Evolutionary conservation across 345 rosid genomes (phyloP).

Genomic region (Combretum micranthum): DNA sequence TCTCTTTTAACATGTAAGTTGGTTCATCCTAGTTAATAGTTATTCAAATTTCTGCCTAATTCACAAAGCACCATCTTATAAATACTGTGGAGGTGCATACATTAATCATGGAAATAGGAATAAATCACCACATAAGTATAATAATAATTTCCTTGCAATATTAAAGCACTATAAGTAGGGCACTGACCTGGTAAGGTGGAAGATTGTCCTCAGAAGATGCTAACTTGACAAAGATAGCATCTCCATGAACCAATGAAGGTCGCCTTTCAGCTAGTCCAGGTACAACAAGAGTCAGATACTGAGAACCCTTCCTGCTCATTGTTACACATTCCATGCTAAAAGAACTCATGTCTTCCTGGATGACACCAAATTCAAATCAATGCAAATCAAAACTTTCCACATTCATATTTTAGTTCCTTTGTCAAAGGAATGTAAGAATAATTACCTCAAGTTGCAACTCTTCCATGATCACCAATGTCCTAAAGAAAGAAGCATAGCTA

Average conservation of each 20-base stretch:
- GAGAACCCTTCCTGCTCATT: slow-evolving; percentile 47
- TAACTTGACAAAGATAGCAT: slow-evolving; percentile 44
- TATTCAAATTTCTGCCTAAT: too few species aligned
- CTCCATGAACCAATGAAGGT: slow-evolving; percentile 87
- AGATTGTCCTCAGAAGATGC: slow-evolving; percentile 19
- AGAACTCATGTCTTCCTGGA: slow-evolving; percentile 73
- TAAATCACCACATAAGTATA: too few species aligned
- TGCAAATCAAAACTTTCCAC: background rate
- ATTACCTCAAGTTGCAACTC: slow-evolving; percentile 80
- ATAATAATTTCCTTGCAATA: background rate
- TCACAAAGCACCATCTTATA: too few species aligned
- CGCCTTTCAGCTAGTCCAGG: slow-evolving; percentile 93
- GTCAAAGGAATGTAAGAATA: slow-evolving; percentile 1
- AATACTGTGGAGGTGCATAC: too few species aligned
- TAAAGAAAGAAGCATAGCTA: slow-evolving; percentile 57
- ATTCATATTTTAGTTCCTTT: slow-evolving; percentile 1
- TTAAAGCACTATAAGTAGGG: background rate
- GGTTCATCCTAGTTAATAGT: too few species aligned
- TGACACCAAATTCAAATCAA: slow-evolving; percentile 6
- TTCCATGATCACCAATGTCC: slow-evolving; percentile 63
- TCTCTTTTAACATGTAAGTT: too few species aligned
- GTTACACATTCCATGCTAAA: slow-evolving; percentile 62
- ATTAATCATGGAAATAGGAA: too few species aligned
- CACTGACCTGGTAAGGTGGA: slow-evolving; percentile 41
- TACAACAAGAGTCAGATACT: slow-evolving; percentile 51